Evolutionary conservation across 2,329 filamentous ascomycete genomes (phyloP).

Genomic region (Pseudogymnoascus pannorum): DNA sequence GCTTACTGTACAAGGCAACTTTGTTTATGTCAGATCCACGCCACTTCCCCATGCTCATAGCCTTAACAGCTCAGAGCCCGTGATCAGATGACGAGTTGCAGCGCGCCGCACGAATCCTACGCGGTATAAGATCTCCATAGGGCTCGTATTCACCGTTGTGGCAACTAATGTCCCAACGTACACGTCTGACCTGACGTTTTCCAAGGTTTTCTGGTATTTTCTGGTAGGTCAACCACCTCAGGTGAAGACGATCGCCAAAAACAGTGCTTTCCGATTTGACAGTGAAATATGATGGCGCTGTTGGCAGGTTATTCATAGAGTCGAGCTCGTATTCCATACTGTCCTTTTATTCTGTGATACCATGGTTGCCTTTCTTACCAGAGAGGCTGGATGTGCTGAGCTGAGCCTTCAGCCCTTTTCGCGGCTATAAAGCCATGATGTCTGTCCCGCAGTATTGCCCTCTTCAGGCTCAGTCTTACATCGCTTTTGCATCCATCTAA

Average conservation of each 20-base stretch:
- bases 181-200: neutral
- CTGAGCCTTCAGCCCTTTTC: neutral
- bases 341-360: neutral
- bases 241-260: neutral
- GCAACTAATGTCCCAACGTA: neutral
- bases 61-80: neutral
- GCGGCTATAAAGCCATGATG: constrained; percentile 3
- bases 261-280: neutral
- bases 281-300: neutral
- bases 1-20: neutral
- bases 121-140: constrained; percentile 4
- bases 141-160: constrained; percentile 1
- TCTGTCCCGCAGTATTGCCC: neutral
- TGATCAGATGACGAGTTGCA: neutral
- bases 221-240: constrained; percentile 1
- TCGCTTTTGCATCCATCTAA: neutral
- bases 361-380: neutral
- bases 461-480: neutral
- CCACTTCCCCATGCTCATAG: neutral
- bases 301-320: constrained; percentile 9
- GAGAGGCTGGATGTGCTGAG: neutral
- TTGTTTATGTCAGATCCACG: neutral
- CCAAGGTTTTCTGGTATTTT: neutral
- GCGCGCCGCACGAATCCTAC: neutral
- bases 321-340: constrained; percentile 5